These are phyloP conservation scores for Nitzschia sp. DNA, from an alignment of 108 stramenopile genomes.

Conservation along the genomic window DNA sequence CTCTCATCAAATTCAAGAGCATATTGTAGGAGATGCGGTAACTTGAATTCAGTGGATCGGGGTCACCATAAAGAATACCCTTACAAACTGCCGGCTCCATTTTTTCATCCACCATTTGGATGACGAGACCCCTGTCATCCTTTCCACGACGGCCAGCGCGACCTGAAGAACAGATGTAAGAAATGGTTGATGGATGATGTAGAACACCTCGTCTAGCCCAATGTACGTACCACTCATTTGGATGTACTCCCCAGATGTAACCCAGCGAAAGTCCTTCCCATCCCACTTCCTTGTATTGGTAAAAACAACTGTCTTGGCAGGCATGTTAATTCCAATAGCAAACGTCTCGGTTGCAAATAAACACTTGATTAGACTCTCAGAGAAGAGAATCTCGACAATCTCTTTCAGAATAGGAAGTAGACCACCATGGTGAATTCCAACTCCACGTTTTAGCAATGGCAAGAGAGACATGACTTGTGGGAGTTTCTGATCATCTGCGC, in stretches of 20 bases:
- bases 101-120: constrained; percentile 99
- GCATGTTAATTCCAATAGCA: constrained; percentile 99
- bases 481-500: constrained; percentile 93
- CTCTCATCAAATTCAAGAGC: constrained; percentile 98
- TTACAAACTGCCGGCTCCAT: constrained; percentile 97
- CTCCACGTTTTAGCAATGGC: constrained; percentile 94
- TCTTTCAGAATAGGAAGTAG: constrained; percentile 98
- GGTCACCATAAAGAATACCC: constrained; percentile 90
- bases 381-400: constrained; percentile 98
- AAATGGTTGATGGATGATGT: background rate
- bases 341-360: constrained; percentile 99
- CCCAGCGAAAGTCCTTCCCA: constrained; percentile 89
- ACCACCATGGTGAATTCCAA: constrained; percentile 99
- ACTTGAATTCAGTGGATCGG: constrained; percentile 93
- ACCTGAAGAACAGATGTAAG: constrained; percentile 45
- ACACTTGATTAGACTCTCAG: constrained; percentile 94
- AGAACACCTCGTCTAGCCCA: background rate
- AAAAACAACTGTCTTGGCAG: constrained; percentile 98
- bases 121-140: constrained; percentile 98
- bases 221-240: constrained; percentile 78
- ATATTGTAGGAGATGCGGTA: constrained; percentile 99
- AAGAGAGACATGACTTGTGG: constrained; percentile 94
- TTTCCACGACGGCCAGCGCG: constrained; percentile 98
- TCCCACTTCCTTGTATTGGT: constrained; percentile 97
- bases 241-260: constrained; percentile 93